Evolutionary conservation across 2,329 filamentous ascomycete genomes (phyloP), one percentile per base, ranked within the genome.

Genomic region (Sphaceloma murrayae): DNA sequence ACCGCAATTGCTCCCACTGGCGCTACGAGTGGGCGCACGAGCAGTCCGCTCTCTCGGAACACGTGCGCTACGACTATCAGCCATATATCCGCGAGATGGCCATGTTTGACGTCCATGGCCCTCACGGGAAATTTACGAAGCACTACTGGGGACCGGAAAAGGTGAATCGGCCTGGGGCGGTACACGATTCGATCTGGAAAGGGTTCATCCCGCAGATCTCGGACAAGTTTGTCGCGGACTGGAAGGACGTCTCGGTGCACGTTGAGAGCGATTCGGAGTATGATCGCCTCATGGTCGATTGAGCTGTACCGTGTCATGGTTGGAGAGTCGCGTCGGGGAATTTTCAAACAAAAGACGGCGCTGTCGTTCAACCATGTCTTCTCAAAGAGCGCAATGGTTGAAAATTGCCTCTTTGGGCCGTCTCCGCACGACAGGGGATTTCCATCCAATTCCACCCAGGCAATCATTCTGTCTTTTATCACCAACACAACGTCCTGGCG

Each of bases 11-110:
- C 47, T 50, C 45, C 2, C 30, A 46, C 4, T 62, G 58, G 56
- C 54, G 51, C 43, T n/a, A 52, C 11, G 42, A 52, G 5, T 60
- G 55, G 54, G 53, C 51, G 24, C 56, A 59, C 24, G 60, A 62
- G 38, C 59, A 62, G 43, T 51, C 57, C 13, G 60, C 59, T 0
- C 61, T 61, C 36, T 52, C 49, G 3, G 58, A 62, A 40, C 58
- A 56, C 46, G 53, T 62, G 8, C 53, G 60, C 2, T 60, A 61
- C 47, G 57, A 58, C 30, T 61, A 57, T 46, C 53, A 24, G 11
- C 18, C 24, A 8, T 58, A 62, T 31, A 60, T 63, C 26, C 56
- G 56, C 26, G 60, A 62, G 8, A 56, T 63, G 24, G 11, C 6
- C 7, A 11, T 11, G 6, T 27, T 27, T 6, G 24, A 27, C 11